Conservation (phyloP, 2,329 filamentous ascomycete species). For the Arachnomyces sp. region DNA sequence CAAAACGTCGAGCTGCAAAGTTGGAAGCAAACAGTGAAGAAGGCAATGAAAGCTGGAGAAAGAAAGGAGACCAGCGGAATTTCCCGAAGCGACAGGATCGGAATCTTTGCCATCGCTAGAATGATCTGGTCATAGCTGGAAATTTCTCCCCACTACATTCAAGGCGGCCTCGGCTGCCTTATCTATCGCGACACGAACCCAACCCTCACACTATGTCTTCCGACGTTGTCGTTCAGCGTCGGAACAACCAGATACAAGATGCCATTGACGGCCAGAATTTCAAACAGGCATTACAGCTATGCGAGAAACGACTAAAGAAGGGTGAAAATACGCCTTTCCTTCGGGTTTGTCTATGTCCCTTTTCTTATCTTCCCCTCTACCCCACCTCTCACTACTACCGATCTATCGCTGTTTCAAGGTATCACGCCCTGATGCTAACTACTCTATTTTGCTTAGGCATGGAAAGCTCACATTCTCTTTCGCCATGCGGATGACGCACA, state of each 20-base stretch:
- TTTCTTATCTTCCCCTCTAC: background rate
- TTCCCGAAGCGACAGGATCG: no score
- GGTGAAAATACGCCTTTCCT: conserved; percentile 38
- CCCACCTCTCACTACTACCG: background rate
- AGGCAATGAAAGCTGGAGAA: no score
- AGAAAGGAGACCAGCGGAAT: no score
- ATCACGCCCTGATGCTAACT: no score
- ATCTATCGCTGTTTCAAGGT: background rate
- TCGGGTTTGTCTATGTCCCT: conserved; percentile 20
- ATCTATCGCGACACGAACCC: background rate
- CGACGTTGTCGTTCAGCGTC: conserved; percentile 34
- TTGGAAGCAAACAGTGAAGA: no score
- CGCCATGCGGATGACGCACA: conserved; percentile 34
- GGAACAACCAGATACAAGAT: conserved; percentile 43
- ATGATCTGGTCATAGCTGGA: no score
- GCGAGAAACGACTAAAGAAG: conserved; percentile 49
- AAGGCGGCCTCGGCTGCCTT: background rate
- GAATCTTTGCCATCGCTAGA: no score
- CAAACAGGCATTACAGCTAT: conserved; percentile 42
- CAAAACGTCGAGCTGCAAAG: no score
- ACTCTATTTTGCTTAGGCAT: conserved; percentile 23
- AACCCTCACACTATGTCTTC: conserved; percentile 21
- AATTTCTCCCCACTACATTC: no score
- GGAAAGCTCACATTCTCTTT: conserved; percentile 36
- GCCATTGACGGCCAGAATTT: conserved; percentile 40